Evolutionary conservation across 2,329 filamentous ascomycete species (phyloP).

Genomic region (Exophiala aquamarina): DNA sequence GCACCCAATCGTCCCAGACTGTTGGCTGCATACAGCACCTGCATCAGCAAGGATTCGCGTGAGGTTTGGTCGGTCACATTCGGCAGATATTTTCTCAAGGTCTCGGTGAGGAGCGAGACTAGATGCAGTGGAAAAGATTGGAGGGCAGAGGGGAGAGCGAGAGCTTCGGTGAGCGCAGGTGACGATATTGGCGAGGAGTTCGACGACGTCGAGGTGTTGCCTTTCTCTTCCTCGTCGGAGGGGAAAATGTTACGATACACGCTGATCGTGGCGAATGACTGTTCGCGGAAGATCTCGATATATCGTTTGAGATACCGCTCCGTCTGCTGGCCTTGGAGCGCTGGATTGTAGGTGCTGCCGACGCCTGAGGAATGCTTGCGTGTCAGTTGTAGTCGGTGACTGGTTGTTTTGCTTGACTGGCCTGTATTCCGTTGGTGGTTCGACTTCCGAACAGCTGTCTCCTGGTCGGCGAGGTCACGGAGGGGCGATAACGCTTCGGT

Average conservation of each 20-base stretch:
- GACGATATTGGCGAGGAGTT: conserved; percentile 13
- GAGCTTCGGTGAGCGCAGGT: conserved; percentile 14
- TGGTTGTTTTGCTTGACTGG: not conserved
- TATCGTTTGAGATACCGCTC: conserved; percentile 93
- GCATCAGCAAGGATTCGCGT: conserved; percentile 48
- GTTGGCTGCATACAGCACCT: conserved; percentile 55
- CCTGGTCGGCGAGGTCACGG: conserved; percentile 85
- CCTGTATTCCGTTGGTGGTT: not conserved
- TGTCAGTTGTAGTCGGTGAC: not conserved
- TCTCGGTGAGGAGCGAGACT: conserved; percentile 76
- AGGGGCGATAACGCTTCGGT: conserved; percentile 82
- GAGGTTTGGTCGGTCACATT: conserved; percentile 42
- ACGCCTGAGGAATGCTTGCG: conserved; percentile 15
- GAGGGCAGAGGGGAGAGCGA: conserved; percentile 70
- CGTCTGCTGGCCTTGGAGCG: conserved; percentile 73
- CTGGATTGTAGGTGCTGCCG: conserved; percentile 5
- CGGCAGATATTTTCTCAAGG: conserved; percentile 37
- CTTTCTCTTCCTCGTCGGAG: conserved; percentile 31
- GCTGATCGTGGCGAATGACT: conserved; percentile 92
- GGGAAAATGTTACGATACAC: conserved; percentile 90
- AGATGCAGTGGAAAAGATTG: conserved; percentile 83
- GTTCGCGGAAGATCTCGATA: conserved; percentile 95
- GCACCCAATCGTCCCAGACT: conserved; percentile 86
- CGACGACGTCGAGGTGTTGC: conserved; percentile 38
- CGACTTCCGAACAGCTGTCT: conserved; percentile 53